phyloP scores from a whole-genome alignment of 306 rosid species.

The Vachellia collinsii region DNA sequence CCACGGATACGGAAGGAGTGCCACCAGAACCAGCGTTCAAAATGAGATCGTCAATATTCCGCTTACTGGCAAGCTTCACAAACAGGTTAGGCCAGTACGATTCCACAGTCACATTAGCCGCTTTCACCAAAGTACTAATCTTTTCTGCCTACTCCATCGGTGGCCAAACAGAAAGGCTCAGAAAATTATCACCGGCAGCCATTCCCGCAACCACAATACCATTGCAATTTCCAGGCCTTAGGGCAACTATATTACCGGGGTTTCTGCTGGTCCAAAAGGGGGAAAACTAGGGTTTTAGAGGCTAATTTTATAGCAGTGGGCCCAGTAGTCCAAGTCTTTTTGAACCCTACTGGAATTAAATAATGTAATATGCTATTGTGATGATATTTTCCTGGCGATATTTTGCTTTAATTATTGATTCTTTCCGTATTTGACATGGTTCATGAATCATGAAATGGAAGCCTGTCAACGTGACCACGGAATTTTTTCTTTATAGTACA shows the following conservation, averaged over 20 bases:
- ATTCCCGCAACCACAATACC: constrained; percentile 35
- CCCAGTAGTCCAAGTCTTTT: not conserved
- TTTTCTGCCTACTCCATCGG: constrained; percentile 63
- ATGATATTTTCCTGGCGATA: no score
- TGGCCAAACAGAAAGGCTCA: not conserved
- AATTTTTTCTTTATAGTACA: not conserved
- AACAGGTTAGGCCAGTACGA: constrained; percentile 79
- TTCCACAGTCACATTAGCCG: constrained; percentile 59
- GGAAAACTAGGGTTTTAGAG: no score
- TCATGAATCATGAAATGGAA: not conserved
- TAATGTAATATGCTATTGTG: no score
- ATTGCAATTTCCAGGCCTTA: not conserved
- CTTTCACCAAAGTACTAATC: constrained; percentile 59
- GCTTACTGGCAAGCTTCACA: constrained; percentile 70
- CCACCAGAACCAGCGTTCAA: constrained; percentile 58
- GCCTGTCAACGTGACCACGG: not conserved
- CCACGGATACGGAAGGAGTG: constrained; percentile 48
- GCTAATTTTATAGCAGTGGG: not conserved
- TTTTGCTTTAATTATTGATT: not conserved
- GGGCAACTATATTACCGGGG: not conserved
- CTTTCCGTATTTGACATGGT: not conserved
- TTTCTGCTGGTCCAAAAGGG: not conserved
- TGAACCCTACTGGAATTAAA: not conserved
- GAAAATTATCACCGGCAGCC: constrained; percentile 30
- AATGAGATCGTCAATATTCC: constrained; percentile 60